A percentile compares a stretch with the other conserved stretches of the same genome.
Evolutionary conservation across 2,329 filamentous ascomycete species (phyloP).

Genomic region (Huntiella bhutanensis): DNA sequence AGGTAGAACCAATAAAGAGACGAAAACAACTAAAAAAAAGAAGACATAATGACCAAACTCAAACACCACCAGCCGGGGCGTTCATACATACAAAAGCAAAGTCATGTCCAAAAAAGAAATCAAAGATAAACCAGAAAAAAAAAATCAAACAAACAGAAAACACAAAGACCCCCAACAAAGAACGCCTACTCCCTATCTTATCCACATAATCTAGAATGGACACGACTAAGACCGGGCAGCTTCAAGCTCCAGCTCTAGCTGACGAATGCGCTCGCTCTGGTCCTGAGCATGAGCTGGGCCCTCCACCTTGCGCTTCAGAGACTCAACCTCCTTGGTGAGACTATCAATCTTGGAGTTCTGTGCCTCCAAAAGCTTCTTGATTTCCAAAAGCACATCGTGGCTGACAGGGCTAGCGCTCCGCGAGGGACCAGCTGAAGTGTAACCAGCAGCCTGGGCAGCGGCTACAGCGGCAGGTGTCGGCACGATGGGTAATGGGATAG

Average conservation of each 20-base stretch:
- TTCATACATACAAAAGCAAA: not conserved
- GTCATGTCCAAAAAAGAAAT: conserved; percentile 6
- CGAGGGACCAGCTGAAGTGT: conserved; percentile 11
- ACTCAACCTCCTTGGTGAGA: conserved; percentile 56
- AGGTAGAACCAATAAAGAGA: not conserved
- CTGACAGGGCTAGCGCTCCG: conserved; percentile 19
- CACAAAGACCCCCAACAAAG: conserved; percentile 1
- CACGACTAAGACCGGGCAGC: conserved; percentile 34
- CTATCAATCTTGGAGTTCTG: conserved; percentile 58
- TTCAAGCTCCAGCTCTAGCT: conserved; percentile 49
- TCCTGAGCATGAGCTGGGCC: conserved; percentile 28
- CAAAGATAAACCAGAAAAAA: conserved; percentile 1
- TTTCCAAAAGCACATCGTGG: conserved; percentile 51
- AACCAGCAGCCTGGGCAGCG: conserved; percentile 13
- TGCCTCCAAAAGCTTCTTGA: conserved; percentile 61
- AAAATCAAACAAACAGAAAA: conserved; percentile 4
- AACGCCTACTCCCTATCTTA: not conserved
- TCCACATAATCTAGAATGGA: not conserved
- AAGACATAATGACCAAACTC: conserved; percentile 1
- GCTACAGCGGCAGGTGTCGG: conserved; percentile 17
- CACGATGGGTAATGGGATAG: conserved; percentile 17
- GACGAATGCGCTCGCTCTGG: conserved; percentile 48
- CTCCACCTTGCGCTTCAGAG: conserved; percentile 60
- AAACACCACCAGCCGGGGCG: no score
- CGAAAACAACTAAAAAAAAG: not conserved